Percentiles rank a stretch among this genome's conserved stretches.
phyloP scores from a whole-genome alignment of 129 eudicot species.

The Ambrosia trifida region DNA sequence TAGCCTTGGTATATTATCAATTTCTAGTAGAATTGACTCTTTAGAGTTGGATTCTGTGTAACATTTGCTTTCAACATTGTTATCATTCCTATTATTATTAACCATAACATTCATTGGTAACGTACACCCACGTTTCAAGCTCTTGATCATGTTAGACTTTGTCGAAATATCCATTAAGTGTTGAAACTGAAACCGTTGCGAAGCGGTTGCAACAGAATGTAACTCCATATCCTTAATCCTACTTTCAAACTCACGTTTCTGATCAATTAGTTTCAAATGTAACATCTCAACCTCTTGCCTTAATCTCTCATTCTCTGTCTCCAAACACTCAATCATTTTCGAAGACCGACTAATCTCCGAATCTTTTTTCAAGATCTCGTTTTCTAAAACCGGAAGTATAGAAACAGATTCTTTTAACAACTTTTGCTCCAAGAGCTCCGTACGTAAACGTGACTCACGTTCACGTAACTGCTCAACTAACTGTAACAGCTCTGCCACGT shows the following conservation, averaged over 20 bases:
- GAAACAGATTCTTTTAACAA: conserved; percentile 65
- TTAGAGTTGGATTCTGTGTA: conserved; percentile 28
- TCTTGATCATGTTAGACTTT: conserved; percentile 43
- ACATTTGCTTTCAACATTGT: conserved; percentile 14
- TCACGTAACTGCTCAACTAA: conserved; percentile 76
- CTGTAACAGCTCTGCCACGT: conserved; percentile 71
- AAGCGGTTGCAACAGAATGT: conserved; percentile 22
- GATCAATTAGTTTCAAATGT: conserved; percentile 48
- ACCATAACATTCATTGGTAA: conserved; percentile 9
- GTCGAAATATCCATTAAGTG: conserved; percentile 39
- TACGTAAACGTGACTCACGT: conserved; percentile 65
- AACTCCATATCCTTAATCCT: conserved; percentile 33
- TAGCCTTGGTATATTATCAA: conserved; percentile 39
- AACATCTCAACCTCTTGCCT: conserved; percentile 61
- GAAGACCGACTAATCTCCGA: conserved; percentile 27
- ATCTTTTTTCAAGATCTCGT: conserved; percentile 55
- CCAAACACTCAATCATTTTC: conserved; percentile 55
- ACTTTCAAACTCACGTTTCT: conserved; percentile 45
- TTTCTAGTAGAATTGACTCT: conserved; percentile 29
- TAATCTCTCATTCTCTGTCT: conserved; percentile 60
- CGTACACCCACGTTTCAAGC: conserved; percentile 40
- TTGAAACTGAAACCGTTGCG: conserved; percentile 59
- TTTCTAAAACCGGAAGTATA: conserved; percentile 69
- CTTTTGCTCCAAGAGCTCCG: conserved; percentile 75
- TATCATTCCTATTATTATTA: conserved; percentile 2